A percentile compares a stretch with the other conserved stretches of the same genome.
Evolutionary conservation across 163 green algal species (phyloP).

Genomic region (Volvox carteri): DNA sequence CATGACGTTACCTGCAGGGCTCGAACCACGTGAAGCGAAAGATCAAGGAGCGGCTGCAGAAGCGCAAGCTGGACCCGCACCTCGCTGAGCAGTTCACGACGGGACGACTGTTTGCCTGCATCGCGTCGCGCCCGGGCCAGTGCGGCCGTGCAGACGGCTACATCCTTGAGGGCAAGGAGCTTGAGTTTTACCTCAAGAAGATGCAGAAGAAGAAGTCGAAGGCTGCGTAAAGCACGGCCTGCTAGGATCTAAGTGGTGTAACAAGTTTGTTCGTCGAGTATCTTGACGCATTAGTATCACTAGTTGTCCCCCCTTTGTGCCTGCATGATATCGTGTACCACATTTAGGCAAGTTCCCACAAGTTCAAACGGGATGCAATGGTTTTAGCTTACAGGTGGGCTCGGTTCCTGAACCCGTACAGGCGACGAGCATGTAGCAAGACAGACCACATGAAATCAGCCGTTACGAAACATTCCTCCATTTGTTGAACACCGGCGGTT

Average conservation of each 20-base stretch:
- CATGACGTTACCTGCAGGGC: no score
- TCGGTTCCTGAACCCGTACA: no score
- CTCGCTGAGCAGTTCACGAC: constrained; percentile 96
- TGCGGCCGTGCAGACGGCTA: constrained; percentile 92
- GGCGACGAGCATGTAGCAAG: no score
- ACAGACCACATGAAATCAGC: no score
- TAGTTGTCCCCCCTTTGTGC: no score
- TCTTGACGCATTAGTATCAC: no score
- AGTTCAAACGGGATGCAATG: no score
- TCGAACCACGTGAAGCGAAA: constrained; percentile 92
- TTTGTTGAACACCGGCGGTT: no score
- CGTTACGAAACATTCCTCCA: no score
- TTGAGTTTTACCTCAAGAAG: constrained; percentile 99
- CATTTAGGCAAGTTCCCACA: no score
- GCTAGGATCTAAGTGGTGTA: constrained; percentile 10
- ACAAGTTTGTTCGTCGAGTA: constrained; percentile 12
- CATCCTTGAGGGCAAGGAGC: constrained; percentile 99
- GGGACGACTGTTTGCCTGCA: constrained; percentile 95
- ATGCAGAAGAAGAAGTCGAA: constrained; percentile 97
- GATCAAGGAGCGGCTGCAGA: constrained; percentile 83
- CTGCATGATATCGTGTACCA: no score
- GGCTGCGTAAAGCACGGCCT: constrained; percentile 36
- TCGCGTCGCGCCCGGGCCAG: constrained; percentile 94
- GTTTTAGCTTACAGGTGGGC: no score
- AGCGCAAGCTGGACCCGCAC: constrained; percentile 88